Evolutionary conservation across 495 filamentous ascomycete genomes (phyloP).

Genomic region (Pyrenula aspistea): DNA sequence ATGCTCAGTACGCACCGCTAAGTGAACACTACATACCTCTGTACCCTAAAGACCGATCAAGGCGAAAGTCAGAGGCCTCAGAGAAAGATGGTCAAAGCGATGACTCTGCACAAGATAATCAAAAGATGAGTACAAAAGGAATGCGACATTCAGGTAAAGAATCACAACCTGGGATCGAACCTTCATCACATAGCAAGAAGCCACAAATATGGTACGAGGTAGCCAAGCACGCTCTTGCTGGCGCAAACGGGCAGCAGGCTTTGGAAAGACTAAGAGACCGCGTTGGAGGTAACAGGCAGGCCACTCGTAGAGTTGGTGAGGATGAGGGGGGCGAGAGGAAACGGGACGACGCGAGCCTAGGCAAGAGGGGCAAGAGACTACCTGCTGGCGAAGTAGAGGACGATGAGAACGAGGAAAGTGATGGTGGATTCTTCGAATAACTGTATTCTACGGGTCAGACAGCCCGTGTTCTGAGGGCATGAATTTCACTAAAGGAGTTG

Average conservation of each 20-base stretch:
- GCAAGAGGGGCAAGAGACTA: not conserved
- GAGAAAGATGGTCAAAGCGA: conserved; percentile 9
- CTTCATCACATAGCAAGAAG: conserved; percentile 18
- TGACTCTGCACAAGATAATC: not conserved
- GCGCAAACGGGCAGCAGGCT: conserved; percentile 29
- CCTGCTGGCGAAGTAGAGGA: conserved; percentile 2
- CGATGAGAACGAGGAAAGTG: conserved; percentile 30
- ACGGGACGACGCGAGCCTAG: conserved; percentile 4
- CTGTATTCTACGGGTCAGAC: not conserved
- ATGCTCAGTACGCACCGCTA: conserved; percentile 72
- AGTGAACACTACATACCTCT: conserved; percentile 69
- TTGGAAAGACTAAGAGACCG: conserved; percentile 47
- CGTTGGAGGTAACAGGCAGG: conserved; percentile 42
- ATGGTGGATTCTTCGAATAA: conserved; percentile 43
- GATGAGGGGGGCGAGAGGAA: conserved; percentile 5
- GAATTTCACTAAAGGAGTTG: too few species aligned
- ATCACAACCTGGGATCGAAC: conserved; percentile 5
- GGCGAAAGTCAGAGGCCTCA: conserved; percentile 5
- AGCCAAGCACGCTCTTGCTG: conserved; percentile 8
- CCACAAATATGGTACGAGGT: conserved; percentile 59
- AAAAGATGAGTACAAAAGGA: conserved; percentile 4
- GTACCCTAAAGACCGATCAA: conserved; percentile 37
- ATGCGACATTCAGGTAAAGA: not conserved
- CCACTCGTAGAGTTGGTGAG: conserved; percentile 19
- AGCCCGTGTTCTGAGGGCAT: too few species aligned